Evolutionary conservation across 2,329 filamentous ascomycete species (phyloP), one percentile per base, ranked within the genome.

Genomic region (Colletotrichum shisoi): DNA sequence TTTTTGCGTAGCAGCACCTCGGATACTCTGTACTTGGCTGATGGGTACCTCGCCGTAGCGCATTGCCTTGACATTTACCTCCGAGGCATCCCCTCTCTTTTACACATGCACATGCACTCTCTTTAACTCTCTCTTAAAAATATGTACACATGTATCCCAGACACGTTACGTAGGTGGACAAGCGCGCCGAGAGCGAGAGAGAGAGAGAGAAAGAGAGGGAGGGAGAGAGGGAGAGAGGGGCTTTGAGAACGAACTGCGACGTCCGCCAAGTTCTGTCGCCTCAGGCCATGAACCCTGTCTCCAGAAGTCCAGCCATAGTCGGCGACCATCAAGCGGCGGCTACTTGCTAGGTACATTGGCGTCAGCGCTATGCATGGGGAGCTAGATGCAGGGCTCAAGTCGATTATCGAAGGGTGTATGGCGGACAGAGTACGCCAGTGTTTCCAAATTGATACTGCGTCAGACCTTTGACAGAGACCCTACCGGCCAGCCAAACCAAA

Each of bases 1-100:
- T 19, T 48, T 8, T 31, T 37, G 12, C 21, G 24, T n/a, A 52
- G 49, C 12, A 54, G 59, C 45, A 57, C 52, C 54, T 67, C 42
- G 59, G 63, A 27, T 53, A 67, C 63, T 67, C 19, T 53, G 63
- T 31, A 31, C 63, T 67, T 67, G 39, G 53, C 15, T 53, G 53
- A 63, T 67, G 60, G 53, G 64, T 58, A 39, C 61, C 54, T 53
- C 54, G 31, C 24, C 64, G 53, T 57, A 58, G 39, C 42, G 46
- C 52, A 34, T 49, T 24, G 49, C 46, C 53, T 53, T 52, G 46
- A 53, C 39, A 37, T 57, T 40, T n/a, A 3, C 60, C 52, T 56
- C 6, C 52, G 19, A n/a, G 13, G 24, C 51, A 62, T 53, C 63
- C 2, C 24, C 27, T 27, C 27, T 27, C 27, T 27, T 27, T 45